Evolutionary conservation across 2,329 filamentous ascomycete genomes (phyloP).

Genomic region (Ophiostoma himal-ulmi): DNA sequence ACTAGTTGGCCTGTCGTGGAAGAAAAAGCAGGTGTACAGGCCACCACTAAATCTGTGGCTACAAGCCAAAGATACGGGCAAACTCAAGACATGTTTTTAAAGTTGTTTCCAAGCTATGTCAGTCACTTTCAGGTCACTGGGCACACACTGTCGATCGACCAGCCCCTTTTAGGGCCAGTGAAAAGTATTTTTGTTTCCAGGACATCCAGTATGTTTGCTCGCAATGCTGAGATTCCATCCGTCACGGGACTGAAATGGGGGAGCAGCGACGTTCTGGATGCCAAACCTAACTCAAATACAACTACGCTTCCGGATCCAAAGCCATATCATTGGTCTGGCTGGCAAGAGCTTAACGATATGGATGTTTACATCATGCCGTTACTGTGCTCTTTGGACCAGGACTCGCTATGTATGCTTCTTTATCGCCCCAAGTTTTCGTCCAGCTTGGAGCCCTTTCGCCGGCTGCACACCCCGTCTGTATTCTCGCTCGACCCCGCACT

Average conservation of each 20-base stretch:
- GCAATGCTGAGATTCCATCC: neutral
- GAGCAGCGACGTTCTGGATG: neutral
- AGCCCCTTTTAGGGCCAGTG: neutral
- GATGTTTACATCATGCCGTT: conserved; percentile 1
- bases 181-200: neutral
- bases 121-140: neutral
- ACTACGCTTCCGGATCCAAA: neutral
- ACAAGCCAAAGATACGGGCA: neutral
- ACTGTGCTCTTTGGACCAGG: neutral
- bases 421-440: neutral
- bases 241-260: neutral
- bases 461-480: neutral
- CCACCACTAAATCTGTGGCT: neutral
- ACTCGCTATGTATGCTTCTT: neutral
- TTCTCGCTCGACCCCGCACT: neutral
- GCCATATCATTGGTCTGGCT: neutral
- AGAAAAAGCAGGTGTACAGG: neutral
- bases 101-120: neutral
- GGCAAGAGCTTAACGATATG: neutral
- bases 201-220: neutral
- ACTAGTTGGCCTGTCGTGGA: neutral
- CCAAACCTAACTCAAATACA: neutral
- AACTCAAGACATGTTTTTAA: neutral
- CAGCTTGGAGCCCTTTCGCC: neutral
- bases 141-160: neutral